Conservation (phyloP, 2,329 filamentous ascomycete genomes). For the Sporothrix inflata region DNA sequence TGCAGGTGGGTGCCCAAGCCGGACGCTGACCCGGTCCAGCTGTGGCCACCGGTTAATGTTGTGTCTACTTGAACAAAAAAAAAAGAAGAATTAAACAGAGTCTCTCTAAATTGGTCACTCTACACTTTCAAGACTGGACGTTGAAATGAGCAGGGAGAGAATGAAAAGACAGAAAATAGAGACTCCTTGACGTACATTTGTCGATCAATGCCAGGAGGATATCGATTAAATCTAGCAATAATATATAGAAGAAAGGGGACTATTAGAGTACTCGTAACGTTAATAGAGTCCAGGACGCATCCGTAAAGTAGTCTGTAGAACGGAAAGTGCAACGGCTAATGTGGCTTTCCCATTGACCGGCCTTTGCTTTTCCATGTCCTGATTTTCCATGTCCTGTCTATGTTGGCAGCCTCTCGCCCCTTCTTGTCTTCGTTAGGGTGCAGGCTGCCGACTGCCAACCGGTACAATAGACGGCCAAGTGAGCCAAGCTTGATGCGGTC, state of each 20-base stretch:
- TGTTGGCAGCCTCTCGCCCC: not conserved
- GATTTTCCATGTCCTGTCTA: not conserved
- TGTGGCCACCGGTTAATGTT: constrained; percentile 4
- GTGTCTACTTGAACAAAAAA: not conserved
- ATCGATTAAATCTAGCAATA: not conserved
- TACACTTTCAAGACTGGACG: not conserved
- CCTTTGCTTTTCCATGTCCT: not conserved
- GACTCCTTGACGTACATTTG: not conserved
- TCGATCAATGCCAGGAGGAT: not conserved
- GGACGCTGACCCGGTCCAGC: not conserved
- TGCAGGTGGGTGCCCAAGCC: not conserved
- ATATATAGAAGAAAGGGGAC: not conserved
- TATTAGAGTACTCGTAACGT: too few relatives aligned
- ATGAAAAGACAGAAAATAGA: not conserved
- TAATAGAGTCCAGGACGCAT: not conserved
- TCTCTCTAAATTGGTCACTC: not conserved
- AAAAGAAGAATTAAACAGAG: not conserved
- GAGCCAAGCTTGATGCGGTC: constrained; percentile 4
- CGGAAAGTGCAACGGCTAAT: constrained; percentile 17
- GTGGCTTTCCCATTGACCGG: not conserved
- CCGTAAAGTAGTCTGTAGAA: not conserved
- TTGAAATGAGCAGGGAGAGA: not conserved
- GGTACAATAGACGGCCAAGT: not conserved
- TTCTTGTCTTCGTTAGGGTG: not conserved
- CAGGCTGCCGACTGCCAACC: not conserved